Evolutionary conservation across 169 alveolate species (phyloP).

Genomic region (Theileria annulata): DNA sequence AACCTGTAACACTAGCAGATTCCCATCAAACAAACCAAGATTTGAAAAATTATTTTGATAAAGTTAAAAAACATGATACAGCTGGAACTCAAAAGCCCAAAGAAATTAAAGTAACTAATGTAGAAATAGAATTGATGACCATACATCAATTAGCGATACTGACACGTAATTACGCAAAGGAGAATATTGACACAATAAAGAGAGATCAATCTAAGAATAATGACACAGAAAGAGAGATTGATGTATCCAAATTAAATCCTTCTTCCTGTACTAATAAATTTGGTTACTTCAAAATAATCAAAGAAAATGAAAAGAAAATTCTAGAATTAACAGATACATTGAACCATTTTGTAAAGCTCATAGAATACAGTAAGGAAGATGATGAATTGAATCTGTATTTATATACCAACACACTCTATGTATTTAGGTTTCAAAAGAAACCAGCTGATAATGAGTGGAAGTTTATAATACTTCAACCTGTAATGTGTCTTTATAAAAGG

Average conservation of each 20-base stretch:
- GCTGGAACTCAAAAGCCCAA: background rate
- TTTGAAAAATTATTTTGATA: background rate
- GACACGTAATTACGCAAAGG: background rate
- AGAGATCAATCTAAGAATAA: background rate
- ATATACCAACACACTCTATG: conserved; percentile 3
- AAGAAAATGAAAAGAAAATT: no score
- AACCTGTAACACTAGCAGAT: background rate
- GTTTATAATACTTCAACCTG: background rate
- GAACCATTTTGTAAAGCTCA: background rate
- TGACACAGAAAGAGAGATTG: background rate
- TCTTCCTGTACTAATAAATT: background rate
- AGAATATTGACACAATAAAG: background rate
- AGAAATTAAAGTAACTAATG: background rate
- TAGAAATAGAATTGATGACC: background rate
- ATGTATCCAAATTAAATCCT: background rate
- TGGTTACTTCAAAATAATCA: background rate
- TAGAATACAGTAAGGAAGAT: background rate
- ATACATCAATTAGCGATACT: no score
- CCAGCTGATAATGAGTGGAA: background rate
- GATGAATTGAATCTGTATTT: background rate
- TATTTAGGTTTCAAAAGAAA: background rate
- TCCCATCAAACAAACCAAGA: background rate
- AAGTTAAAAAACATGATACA: background rate
- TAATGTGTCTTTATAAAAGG: background rate
- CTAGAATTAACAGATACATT: background rate